Base-by-base conservation (phyloP, 331 rosid genomes). In the Dryas integrifolia region DNA sequence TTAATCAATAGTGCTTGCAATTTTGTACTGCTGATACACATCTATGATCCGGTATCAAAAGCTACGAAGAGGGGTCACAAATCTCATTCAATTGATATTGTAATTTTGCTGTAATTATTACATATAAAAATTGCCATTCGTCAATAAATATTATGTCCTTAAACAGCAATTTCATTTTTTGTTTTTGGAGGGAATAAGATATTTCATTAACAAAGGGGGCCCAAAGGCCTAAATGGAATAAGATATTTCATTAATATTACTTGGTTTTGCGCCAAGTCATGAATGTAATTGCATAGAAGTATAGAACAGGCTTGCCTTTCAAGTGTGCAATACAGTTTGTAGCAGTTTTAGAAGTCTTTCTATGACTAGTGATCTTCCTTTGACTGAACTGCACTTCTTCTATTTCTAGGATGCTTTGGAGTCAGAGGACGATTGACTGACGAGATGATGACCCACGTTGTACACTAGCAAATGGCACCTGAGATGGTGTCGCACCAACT, bases 1-100 rank as follows among this genome's bases (percentile, higher is more conserved):
- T 70, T 74, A 30, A 51, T 60, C 64, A 63, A 72, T 40, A 50
- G 68, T 50, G 75, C 58, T 71, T 60, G 73, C 75, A 78, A 78
- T 82, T 82, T 82, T 82, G 86, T 78, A 70, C 24, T 48, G 61
- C 61, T 59, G 75, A 73, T 58, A 11, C 9, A 35, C 26, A 38
- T 21, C 18, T 7, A 46, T 65, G 60, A 48, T 40, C 38, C 50
- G 21, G 65, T 58, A 76, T 18, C 64, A 47, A 81, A 64, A 68
- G 73, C 82, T 56, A 45, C 18, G 47, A 74, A 77, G 65, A 73
- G 67, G 66, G 61, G 63, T 67, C 74, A 44, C 55, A 59, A 59
- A 59, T 48, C 48, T 56, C 64, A 21, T 46, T 15, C 43, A 63
- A 63, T 64, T 5, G 46, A 62, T 55, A 26, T 44, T 75, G 73